Conservation (phyloP, 108 stramenopile species). For the Nitzschia sp. region DNA sequence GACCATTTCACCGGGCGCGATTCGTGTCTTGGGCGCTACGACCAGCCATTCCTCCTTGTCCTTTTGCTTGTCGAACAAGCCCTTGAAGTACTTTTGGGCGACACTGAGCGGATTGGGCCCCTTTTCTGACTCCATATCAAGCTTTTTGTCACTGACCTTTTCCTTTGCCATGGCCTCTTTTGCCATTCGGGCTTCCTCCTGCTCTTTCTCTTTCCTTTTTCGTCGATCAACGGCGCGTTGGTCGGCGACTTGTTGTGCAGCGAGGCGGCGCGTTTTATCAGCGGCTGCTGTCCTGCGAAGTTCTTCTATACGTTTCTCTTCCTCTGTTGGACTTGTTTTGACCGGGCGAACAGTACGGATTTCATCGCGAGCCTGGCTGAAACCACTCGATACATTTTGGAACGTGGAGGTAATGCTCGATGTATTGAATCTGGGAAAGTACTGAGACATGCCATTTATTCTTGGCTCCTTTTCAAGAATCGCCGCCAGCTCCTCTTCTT, state of each 20-base stretch:
- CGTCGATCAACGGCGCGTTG: conserved; percentile 5
- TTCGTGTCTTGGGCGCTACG: conserved; percentile 81
- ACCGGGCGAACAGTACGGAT: neutral
- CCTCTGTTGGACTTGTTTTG: neutral
- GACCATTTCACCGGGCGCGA: conserved; percentile 88
- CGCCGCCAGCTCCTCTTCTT: neutral
- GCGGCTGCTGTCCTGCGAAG: neutral
- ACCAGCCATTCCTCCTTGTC: conserved; percentile 74
- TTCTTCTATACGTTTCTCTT: neutral
- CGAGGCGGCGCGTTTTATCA: neutral
- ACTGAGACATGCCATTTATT: neutral
- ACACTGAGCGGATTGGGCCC: conserved; percentile 14
- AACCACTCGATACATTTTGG: neutral
- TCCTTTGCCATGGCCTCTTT: neutral
- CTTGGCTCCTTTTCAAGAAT: neutral
- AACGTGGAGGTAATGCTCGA: neutral
- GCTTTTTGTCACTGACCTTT: neutral
- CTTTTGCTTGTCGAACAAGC: conserved; percentile 14
- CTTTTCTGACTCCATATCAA: neutral
- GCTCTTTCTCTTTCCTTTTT: neutral
- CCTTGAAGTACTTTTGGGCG: conserved; percentile 27
- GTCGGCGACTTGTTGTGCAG: conserved; percentile 11
- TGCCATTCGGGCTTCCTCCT: neutral
- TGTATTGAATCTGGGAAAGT: neutral
- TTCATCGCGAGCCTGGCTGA: neutral